Evolutionary conservation across 75 land plant genomes (phyloP).

Genomic region (Cupressus sempervirens): DNA sequence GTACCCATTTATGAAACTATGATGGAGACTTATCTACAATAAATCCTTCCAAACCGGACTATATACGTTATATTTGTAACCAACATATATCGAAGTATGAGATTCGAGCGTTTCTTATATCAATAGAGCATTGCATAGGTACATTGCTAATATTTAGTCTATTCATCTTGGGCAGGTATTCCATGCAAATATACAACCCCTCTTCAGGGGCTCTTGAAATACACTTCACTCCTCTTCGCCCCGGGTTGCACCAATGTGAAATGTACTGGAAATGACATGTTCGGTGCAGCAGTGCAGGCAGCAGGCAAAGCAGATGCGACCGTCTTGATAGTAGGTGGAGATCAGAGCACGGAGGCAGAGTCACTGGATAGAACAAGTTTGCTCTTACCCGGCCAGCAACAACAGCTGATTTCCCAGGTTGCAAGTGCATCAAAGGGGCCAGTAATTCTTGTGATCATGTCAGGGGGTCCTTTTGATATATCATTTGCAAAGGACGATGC

Average conservation of each 20-base stretch:
- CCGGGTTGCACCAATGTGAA: conserved; percentile 22
- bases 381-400: conserved; percentile 79
- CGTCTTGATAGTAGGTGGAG: conserved; percentile 69
- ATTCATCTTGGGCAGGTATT: conserved; percentile 18
- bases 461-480: conserved; percentile 83
- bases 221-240: background rate
- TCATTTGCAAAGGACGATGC: conserved; percentile 59
- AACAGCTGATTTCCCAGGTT: conserved; percentile 60
- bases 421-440: conserved; percentile 61
- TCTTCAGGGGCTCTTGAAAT: conserved; percentile 16
- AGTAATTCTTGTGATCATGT: conserved; percentile 63
- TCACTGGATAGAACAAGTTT: conserved; percentile 48
- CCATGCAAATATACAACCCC: conserved; percentile 40
- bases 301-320: conserved; percentile 76
- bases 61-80: background rate
- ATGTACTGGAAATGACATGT: conserved; percentile 37
- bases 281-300: conserved; percentile 48
- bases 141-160: background rate
- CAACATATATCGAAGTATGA: background rate
- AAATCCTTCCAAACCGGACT: background rate
- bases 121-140: background rate
- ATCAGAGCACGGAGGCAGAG: conserved; percentile 75
- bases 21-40: background rate
- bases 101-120: background rate
- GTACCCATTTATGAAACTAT: conserved; percentile 13